Percentiles rank a stretch among this genome's conserved stretches.
Conservation (phyloP, 2,329 filamentous ascomycete species). For the Pseudodiploospora longispora region DNA sequence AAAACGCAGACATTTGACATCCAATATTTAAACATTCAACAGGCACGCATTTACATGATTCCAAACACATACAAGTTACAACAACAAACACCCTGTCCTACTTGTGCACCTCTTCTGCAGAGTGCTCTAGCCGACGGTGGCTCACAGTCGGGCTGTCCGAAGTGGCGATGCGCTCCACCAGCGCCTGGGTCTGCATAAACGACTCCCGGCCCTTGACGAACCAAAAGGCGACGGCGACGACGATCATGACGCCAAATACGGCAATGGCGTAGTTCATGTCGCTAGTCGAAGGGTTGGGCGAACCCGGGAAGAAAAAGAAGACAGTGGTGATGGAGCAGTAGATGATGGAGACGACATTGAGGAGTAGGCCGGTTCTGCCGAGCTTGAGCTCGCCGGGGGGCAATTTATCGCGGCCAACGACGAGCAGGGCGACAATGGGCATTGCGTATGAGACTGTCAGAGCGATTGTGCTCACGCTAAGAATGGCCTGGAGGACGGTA, state of each 20-base stretch:
- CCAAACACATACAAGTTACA: too few relatives aligned
- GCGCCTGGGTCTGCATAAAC: constrained; percentile 14
- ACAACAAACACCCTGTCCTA: too few relatives aligned
- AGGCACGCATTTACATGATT: too few relatives aligned
- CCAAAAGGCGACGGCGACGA: constrained; percentile 43
- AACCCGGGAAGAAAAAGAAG: constrained; percentile 46
- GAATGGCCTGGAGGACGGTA: constrained; percentile 44
- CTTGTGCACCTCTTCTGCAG: too few relatives aligned
- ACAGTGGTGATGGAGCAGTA: constrained; percentile 45
- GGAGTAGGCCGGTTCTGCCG: constrained; percentile 33
- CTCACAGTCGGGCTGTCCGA: too few relatives aligned
- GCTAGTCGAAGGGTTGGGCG: constrained; percentile 33
- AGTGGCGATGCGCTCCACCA: constrained; percentile 6
- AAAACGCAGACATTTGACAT: too few relatives aligned
- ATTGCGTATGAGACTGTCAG: constrained; percentile 42
- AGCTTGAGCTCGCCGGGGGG: constrained; percentile 37
- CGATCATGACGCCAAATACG: constrained; percentile 47
- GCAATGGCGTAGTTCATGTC: constrained; percentile 53
- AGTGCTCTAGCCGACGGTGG: too few relatives aligned
- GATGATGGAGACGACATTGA: constrained; percentile 41
- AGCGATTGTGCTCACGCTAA: constrained; percentile 49
- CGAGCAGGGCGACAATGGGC: constrained; percentile 40
- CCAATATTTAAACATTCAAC: too few relatives aligned
- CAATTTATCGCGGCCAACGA: constrained; percentile 44
- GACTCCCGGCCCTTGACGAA: constrained; percentile 34